These are phyloP conservation scores for Opeltia flavorubescens DNA, from an alignment of 495 filamentous ascomycete species.

Conservation along the genomic window DNA sequence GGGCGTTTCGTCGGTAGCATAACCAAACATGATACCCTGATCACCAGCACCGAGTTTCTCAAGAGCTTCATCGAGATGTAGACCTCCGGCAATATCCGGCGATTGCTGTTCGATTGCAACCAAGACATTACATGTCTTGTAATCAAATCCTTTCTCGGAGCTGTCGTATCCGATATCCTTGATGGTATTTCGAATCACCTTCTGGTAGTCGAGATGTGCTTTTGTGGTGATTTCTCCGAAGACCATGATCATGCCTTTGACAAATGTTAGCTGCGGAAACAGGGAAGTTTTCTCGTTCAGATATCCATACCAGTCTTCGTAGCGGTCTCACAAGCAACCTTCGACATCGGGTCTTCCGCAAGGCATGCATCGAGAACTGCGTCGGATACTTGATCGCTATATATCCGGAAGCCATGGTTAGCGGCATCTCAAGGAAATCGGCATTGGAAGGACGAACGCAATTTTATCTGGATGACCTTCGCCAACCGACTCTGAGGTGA, in stretches of 20 bases:
- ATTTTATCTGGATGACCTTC: constrained; percentile 98
- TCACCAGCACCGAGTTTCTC: constrained; percentile 98
- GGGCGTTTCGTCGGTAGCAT: constrained; percentile 98
- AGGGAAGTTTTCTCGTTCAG: background rate
- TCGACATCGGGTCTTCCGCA: constrained; percentile 84
- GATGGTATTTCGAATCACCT: constrained; percentile 86
- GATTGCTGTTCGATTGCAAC: constrained; percentile 99
- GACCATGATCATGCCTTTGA: constrained; percentile 85
- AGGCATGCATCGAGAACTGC: constrained; percentile 97
- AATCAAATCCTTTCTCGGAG: constrained; percentile 97
- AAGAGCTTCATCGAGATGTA: constrained; percentile 89
- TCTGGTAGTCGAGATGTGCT: constrained; percentile 90
- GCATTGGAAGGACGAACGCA: constrained; percentile 36
- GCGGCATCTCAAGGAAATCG: constrained; percentile 10
- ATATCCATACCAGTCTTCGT: constrained; percentile 72
- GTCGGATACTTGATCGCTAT: constrained; percentile 90
- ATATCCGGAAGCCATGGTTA: background rate
- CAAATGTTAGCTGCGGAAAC: background rate
- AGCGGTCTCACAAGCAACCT: constrained; percentile 96
- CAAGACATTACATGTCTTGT: constrained; percentile 98
- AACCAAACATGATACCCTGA: constrained; percentile 99
- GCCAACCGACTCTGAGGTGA: constrained; percentile 98
- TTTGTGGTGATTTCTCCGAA: constrained; percentile 99
- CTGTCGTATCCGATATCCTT: constrained; percentile 97
- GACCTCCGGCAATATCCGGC: constrained; percentile 95